Base-by-base conservation (phyloP, 192 early-diverging fungal genomes). In the Gaertneriomyces semiglobifer region DNA sequence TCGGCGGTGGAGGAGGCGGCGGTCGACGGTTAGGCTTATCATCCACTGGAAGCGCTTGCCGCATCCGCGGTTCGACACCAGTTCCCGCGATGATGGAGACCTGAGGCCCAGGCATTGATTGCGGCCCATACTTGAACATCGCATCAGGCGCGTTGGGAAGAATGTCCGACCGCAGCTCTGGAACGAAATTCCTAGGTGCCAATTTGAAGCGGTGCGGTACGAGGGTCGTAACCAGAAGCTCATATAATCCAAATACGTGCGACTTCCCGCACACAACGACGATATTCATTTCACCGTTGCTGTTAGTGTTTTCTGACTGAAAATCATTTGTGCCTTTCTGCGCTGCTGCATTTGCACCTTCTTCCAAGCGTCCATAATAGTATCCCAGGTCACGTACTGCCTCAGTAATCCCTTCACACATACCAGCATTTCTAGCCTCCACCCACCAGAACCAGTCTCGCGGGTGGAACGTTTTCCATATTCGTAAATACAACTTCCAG, bases 201-300 rank as follows among this genome's bases (percentile, higher is more conserved):
- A 48, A 11, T 44, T 20, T 12, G 38, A 63, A 63, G 5, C 20
- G 10, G 11, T 57, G 14, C 10, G 9, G 10, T 38, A 56, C 46
- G 0, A 63, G 39, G 2, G 41, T 33, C 41, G 53, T 43, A 9
- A 6, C 43, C 68, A 59, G 63, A 39, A 70, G 39, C 44, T 70
- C 68, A 16, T 59, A 52, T 16, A 70, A 63, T 4, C 68, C 68
- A 46, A 70, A 70, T 7, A 70, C 68, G 44, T 70, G 68, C 44
- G 52, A 56, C 39, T 70, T 70, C 40, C 68, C 68, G 3, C 62
- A 59, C 40, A 70, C 68, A 9, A 52, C 68, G 6, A 70, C 68
- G 20, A 70, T 70, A 1, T 25, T 55, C 5, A 57, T 14, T 4
- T 7, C 12, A 14, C 44, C 14, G 14, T 7, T 14, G 9, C 44